Evolutionary conservation across 257 asterid genomes (phyloP), one percentile per base, ranked within the genome.

Genomic region (Phtheirospermum japonicum): DNA sequence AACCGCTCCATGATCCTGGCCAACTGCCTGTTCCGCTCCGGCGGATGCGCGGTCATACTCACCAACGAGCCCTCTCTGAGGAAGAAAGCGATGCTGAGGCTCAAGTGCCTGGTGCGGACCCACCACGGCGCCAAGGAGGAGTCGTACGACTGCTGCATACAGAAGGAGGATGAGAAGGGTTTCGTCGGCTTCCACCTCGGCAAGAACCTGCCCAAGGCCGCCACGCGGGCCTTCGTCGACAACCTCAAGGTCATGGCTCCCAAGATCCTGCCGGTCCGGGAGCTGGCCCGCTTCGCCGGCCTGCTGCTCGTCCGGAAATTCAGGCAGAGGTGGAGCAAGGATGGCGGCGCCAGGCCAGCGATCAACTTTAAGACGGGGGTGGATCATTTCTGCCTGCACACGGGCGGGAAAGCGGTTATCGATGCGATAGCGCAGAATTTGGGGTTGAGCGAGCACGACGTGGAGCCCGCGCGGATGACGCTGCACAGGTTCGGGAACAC

Each of bases 381-480:
- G 17, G 94, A 89, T 33, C 99, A 92, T 43, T 89, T 89, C 48
- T 92, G 99, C 59, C 66, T 92, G 4, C 99, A 92, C 71, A 89
- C 99, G 0, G 99, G 99, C 0, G 99, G 99, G 12, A 92, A 89
- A 51, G 99, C 97, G 3, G 99, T 92, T 67, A 89, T 92, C 6
- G 95, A 92, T 9, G 88, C 86, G 7, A 79, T 92, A 0, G 90
- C 73, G 10, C 66, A 76, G 77, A 89, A 60, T 17, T 20, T 92
- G 45, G 64, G 64, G 0, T 26, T 92, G 33, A 81, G 59, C 10
- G 90, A 89, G 63, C 64, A 78, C 19, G 99, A 92, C 20, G 74
- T 92, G 14, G 99, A 92, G 76, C 99, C 99, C 9, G 95, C 99
- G 4, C 28, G 99, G 61, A 92, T 92, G 99, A 89, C 99, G 16